Percentiles rank a stretch among this genome's conserved stretches.
Evolutionary conservation across 176 grass and related monocot genomes (phyloP).

Genomic region (Thalia dealbata): DNA sequence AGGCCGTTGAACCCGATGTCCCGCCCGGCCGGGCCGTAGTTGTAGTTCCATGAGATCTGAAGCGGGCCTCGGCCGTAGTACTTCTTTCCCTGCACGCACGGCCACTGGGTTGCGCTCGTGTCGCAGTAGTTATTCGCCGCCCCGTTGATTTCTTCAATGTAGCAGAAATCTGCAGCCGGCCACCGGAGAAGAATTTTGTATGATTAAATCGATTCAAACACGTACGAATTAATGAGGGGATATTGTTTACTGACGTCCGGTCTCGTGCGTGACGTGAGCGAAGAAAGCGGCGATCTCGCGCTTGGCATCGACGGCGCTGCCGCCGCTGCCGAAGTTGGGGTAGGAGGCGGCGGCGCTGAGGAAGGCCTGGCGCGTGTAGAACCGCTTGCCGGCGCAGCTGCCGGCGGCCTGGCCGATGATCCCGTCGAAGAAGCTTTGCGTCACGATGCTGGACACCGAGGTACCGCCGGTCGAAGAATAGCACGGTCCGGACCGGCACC

Average conservation of each 20-base stretch:
- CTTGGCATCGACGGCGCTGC: slow-evolving; percentile 50
- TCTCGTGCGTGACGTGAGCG: slow-evolving; percentile 70
- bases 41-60: slow-evolving; percentile 88
- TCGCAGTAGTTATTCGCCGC: slow-evolving; percentile 81
- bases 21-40: slow-evolving; percentile 65
- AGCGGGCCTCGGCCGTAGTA: slow-evolving; percentile 81
- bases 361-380: slow-evolving; percentile 74
- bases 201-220: too few relatives aligned
- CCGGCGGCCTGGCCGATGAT: slow-evolving; percentile 2
- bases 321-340: slow-evolving; percentile 37
- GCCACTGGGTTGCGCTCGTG: slow-evolving; percentile 27
- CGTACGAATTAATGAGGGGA: too few relatives aligned
- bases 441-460: background rate
- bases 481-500: slow-evolving; percentile 4
- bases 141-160: slow-evolving; percentile 78
- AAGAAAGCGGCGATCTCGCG: slow-evolving; percentile 84
- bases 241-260: slow-evolving; percentile 60
- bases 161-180: slow-evolving; percentile 74
- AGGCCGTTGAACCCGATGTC: slow-evolving; percentile 87
- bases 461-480: background rate
- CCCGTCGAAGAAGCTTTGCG: slow-evolving; percentile 15
- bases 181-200: too few relatives aligned
- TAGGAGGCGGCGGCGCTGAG: slow-evolving; percentile 31
- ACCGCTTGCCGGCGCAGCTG: slow-evolving; percentile 36
- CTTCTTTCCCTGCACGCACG: slow-evolving; percentile 46